Conservation (phyloP, 2,329 filamentous ascomycete species). For the Seiridium unicorne region DNA sequence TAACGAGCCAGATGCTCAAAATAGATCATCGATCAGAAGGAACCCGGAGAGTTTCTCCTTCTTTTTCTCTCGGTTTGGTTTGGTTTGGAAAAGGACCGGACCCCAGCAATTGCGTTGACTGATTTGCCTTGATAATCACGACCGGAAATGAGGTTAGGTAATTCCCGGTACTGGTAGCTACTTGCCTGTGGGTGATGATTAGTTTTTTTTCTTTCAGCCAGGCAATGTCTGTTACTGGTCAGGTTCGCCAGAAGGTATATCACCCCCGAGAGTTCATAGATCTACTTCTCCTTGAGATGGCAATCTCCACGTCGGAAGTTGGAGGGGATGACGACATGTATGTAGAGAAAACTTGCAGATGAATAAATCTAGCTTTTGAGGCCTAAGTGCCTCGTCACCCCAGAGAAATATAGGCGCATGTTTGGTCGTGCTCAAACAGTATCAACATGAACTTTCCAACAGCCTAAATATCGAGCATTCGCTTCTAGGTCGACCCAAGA, state of each 20-base stretch:
- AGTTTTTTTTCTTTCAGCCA: too few relatives aligned
- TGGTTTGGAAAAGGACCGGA: too few relatives aligned
- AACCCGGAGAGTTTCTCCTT: not conserved
- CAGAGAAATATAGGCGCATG: not conserved
- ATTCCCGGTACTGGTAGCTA: too few relatives aligned
- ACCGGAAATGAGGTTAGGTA: too few relatives aligned
- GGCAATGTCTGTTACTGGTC: not conserved
- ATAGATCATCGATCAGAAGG: not conserved
- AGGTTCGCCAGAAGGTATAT: not conserved
- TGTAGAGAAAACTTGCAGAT: slow-evolving; percentile 29
- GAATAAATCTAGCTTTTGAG: slow-evolving; percentile 33
- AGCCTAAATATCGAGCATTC: not conserved
- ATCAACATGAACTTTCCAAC: not conserved
- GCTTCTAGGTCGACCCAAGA: too few relatives aligned
- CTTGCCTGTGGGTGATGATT: too few relatives aligned
- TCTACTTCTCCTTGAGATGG: too few relatives aligned
- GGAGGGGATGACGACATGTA: slow-evolving; percentile 19
- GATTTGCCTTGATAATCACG: too few relatives aligned
- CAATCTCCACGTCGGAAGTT: too few relatives aligned
- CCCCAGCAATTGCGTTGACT: too few relatives aligned
- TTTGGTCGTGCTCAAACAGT: not conserved
- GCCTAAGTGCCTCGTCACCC: slow-evolving; percentile 29
- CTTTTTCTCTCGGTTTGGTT: too few relatives aligned
- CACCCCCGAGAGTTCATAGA: too few relatives aligned
- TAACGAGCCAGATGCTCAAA: not conserved